Evolutionary conservation across 2,329 filamentous ascomycete species (phyloP).

Genomic region (Fusarium globosum): DNA sequence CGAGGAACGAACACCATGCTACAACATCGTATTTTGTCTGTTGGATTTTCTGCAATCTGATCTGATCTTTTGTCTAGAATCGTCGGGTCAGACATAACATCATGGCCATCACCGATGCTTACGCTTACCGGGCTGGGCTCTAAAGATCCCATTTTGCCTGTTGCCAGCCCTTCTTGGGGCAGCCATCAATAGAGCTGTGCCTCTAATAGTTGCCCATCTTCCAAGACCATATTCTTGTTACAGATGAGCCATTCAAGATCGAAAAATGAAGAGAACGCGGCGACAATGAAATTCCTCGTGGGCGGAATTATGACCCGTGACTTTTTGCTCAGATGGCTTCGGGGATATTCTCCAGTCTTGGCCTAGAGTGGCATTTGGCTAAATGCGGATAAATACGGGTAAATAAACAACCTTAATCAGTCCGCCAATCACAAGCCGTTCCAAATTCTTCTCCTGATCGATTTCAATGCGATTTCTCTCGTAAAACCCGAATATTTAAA

Average conservation of each 20-base stretch:
- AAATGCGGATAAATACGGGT: constrained; percentile 29
- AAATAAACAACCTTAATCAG: constrained; percentile 20
- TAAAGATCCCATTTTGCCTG: not conserved
- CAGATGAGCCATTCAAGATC: rapidly evolving
- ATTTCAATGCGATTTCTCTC: not conserved
- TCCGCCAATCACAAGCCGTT: constrained; percentile 1
- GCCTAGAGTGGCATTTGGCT: constrained; percentile 16
- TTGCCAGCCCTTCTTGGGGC: not conserved
- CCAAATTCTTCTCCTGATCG: not conserved
- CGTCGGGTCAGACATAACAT: not conserved
- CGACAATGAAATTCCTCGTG: not conserved
- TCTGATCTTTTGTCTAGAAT: constrained; percentile 8
- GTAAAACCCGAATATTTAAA: not conserved
- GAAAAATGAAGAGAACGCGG: not conserved
- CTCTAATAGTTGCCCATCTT: not conserved
- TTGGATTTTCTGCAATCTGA: not conserved
- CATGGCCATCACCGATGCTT: not conserved
- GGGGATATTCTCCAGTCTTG: constrained; percentile 22
- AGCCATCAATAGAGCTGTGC: not conserved
- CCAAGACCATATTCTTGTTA: not conserved
- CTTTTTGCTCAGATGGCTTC: not conserved
- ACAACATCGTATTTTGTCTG: not conserved
- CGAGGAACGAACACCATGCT: constrained; percentile 13
- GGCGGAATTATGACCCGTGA: constrained; percentile 2
- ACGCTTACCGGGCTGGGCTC: not conserved